phyloP scores from a whole-genome alignment of 139 green algal genomes.

The Chlamydomonas sphaeroides region DNA sequence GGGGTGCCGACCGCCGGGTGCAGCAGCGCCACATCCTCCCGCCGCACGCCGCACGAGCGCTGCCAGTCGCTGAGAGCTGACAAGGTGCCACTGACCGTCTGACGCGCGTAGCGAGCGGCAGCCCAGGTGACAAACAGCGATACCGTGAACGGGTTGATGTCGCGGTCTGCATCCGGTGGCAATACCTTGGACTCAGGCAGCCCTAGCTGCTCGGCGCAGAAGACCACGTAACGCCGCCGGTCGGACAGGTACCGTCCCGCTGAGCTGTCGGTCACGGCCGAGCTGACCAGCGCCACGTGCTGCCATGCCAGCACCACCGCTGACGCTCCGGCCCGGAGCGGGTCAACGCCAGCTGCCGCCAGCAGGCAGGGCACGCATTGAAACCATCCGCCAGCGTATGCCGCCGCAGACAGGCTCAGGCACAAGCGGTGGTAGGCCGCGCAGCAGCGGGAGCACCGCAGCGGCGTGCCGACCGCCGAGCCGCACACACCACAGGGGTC shows the following conservation, averaged over 20 bases:
- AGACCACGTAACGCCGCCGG: not conserved
- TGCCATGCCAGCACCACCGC: not conserved
- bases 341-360: not conserved
- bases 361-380: not conserved
- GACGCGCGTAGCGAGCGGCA: too few relatives aligned
- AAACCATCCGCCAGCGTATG: conserved; percentile 9
- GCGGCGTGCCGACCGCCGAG: not conserved
- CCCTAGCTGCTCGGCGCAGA: not conserved
- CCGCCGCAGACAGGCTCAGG: not conserved
- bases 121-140: not conserved
- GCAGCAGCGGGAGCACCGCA: not conserved
- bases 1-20: not conserved
- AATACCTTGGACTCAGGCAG: not conserved
- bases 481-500: not conserved
- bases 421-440: not conserved
- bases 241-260: not conserved
- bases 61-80: not conserved
- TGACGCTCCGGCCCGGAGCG: not conserved
- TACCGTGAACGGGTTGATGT: not conserved
- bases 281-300: not conserved
- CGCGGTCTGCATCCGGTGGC: too few relatives aligned
- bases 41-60: not conserved
- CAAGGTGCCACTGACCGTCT: not conserved
- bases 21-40: not conserved
- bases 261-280: not conserved